Conservation (phyloP, 2,329 filamentous ascomycete species). For the Parastagonospora avenae region DNA sequence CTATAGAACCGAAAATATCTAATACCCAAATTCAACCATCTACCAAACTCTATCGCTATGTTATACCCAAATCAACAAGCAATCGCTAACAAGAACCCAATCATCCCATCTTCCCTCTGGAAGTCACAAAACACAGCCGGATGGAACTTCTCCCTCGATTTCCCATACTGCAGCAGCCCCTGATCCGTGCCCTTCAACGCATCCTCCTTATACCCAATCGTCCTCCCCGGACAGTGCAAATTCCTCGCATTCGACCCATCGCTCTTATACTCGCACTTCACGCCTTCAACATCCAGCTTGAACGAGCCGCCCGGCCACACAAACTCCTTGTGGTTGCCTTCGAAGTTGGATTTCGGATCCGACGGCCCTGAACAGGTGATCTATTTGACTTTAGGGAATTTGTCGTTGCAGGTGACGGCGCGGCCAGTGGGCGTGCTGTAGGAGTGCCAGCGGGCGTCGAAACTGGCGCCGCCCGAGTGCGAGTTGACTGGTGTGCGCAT, state of each 20-base stretch:
- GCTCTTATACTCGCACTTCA: slow-evolving; percentile 14
- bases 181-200: slow-evolving; percentile 6
- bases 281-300: slow-evolving; percentile 14
- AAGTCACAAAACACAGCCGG: slow-evolving; percentile 12
- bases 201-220: slow-evolving; percentile 11
- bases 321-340: slow-evolving; percentile 4
- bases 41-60: no score
- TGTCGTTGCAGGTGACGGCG: slow-evolving; percentile 8
- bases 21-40: no score
- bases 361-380: slow-evolving; percentile 6
- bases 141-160: slow-evolving; percentile 2
- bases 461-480: slow-evolving; percentile 4
- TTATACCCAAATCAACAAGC: no score
- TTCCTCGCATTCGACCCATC: slow-evolving; percentile 13
- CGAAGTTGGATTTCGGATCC: background rate
- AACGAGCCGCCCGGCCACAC: slow-evolving; percentile 13
- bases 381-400: slow-evolving; percentile 7
- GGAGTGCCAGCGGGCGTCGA: slow-evolving; percentile 7
- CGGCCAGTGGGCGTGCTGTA: slow-evolving; percentile 11
- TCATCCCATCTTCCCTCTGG: no score
- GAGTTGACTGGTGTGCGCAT: slow-evolving; percentile 11
- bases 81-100: no score
- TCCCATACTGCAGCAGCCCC: slow-evolving; percentile 6
- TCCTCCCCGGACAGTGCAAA: slow-evolving; percentile 11
- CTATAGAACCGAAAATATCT: no score